Evolutionary conservation across 2,329 filamentous ascomycete genomes (phyloP).

Genomic region (Ascomycota sp.): DNA sequence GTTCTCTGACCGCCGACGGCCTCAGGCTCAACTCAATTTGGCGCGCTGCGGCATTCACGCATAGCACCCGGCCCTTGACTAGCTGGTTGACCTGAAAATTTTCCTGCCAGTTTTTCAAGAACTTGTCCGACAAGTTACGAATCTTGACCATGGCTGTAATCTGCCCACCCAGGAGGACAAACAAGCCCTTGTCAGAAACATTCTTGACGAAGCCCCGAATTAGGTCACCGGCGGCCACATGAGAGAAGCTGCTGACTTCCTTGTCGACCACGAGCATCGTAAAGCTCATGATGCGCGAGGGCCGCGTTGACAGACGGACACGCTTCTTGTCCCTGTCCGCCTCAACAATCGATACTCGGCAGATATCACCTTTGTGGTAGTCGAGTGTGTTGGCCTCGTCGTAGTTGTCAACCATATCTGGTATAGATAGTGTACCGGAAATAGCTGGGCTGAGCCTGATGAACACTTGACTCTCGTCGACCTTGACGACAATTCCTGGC

Average conservation of each 20-base stretch:
- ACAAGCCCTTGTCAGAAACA: slow-evolving; percentile 73
- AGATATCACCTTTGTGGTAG: slow-evolving; percentile 66
- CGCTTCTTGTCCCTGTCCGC: slow-evolving; percentile 73
- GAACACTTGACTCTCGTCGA: slow-evolving; percentile 64
- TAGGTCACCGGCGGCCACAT: slow-evolving; percentile 58
- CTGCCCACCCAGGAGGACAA: slow-evolving; percentile 63
- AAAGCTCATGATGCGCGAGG: slow-evolving; percentile 78
- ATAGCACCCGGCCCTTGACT: slow-evolving; percentile 66
- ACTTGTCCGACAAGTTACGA: slow-evolving; percentile 74
- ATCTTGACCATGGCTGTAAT: slow-evolving; percentile 71
- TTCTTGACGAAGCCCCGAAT: slow-evolving; percentile 85
- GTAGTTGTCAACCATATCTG: slow-evolving; percentile 76
- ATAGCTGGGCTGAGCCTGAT: slow-evolving; percentile 69
- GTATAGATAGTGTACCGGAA: slow-evolving; percentile 59
- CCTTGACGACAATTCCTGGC: slow-evolving; percentile 65
- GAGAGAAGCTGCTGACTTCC: slow-evolving; percentile 50
- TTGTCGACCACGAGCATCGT: slow-evolving; percentile 60
- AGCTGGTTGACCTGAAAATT: slow-evolving; percentile 76
- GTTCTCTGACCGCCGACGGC: slow-evolving; percentile 58
- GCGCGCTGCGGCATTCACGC: slow-evolving; percentile 44
- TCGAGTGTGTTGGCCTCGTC: slow-evolving; percentile 54
- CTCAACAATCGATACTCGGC: slow-evolving; percentile 68
- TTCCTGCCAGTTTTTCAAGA: slow-evolving; percentile 88
- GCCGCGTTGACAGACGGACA: slow-evolving; percentile 59
- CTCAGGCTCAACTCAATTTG: slow-evolving; percentile 79